Base-by-base conservation (phyloP, 164 flowering plant species). In the Saururus chinensis region DNA sequence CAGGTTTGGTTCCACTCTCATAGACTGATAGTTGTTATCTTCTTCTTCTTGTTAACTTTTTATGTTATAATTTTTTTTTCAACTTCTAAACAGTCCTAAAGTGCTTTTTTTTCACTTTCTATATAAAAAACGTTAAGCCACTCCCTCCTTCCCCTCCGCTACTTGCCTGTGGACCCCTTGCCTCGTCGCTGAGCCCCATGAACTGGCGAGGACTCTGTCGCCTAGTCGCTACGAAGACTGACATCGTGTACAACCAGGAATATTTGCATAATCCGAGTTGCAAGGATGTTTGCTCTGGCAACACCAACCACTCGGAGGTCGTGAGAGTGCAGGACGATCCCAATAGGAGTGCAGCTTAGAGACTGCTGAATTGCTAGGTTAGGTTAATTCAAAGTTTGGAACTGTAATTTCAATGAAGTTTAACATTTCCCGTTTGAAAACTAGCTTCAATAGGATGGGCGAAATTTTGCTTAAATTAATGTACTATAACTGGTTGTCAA, bases 251-350 rank as follows among this genome's bases (percentile, higher is more conserved):
- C 60, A 63, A 66, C 16, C 98, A 92, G 58, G 98, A 96, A 20
- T 64, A 68, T 23, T 11, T 77, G 62, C 76, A 85, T 62, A 83
- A 85, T 62, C 96, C 98, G 0, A 77, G 63, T 40, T 92, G 89
- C 48, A 77, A 81, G 40, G 95, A 84, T 62, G 71, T 89, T 0
- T 92, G 98, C 63, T 60, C 84, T 16, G 96, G 95, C 1, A 80
- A 77, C 0, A 81, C 91, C 0, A 78, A 76, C 19, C 98, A 92
- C 69, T 69, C 78, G 8, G 98, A 92, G 75, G 82, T 92, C 9
- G 92, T 92, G 9, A 66, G 98, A 71, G 91, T 92, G 21, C 89
- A 85, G 78, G 88, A 76, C 66, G 92, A 92, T 67, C 95, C 96
- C 14, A 80, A n/a, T n/a, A 82, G 30, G 82, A 77, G 63, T 87